Evolutionary conservation across 2,329 filamentous ascomycete genomes (phyloP), one percentile per base, ranked within the genome.

Genomic region (Botrytis byssoidea): DNA sequence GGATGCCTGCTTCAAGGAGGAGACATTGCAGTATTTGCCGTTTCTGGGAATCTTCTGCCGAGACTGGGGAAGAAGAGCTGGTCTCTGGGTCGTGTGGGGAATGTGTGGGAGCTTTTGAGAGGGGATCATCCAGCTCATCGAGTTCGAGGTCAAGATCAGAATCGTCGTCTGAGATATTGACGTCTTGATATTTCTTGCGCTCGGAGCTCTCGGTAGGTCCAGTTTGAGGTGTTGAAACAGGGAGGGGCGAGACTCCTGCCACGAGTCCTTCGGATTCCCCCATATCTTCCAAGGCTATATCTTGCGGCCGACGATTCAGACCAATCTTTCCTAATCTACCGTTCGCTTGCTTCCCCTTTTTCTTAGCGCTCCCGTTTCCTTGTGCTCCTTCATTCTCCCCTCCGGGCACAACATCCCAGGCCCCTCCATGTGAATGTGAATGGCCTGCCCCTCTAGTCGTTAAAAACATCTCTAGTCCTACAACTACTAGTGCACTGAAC

Each of bases 381-480:
- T 83, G 83, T 42, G 81, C 79, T n/a, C 84, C 81, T 3, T 85
- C 83, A 48, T 87, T 86, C 83, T 78, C 77, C 71, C 61, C 75
- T 4, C 76, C 75, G 18, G 77, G 73, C 46, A 79, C 72, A 20
- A 74, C 66, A 64, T 80, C 79, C 80, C 80, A 81, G 37, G 68
- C 68, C 16, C 74, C 78, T 37, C 77, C 81, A 76, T 90, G 89
- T 1, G 87, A 86, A 78, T 91, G 88, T 1, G 87, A 88, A 78
- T 90, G 89, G 1, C 88, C 85, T 2, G 89, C 90, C 61, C 89
- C 89, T 72, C 89, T 83, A 3, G 91, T 92, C 0, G 94, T 94
- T 77, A 98, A 91, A 81, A 94, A 94, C 84, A 96, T 97, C 82
- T 98, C 95, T 70, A 98, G 88, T 3, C 90, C 88, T 10, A 97